Conservation (phyloP, 139 green algal genomes). For the Haematococcus sp. region DNA sequence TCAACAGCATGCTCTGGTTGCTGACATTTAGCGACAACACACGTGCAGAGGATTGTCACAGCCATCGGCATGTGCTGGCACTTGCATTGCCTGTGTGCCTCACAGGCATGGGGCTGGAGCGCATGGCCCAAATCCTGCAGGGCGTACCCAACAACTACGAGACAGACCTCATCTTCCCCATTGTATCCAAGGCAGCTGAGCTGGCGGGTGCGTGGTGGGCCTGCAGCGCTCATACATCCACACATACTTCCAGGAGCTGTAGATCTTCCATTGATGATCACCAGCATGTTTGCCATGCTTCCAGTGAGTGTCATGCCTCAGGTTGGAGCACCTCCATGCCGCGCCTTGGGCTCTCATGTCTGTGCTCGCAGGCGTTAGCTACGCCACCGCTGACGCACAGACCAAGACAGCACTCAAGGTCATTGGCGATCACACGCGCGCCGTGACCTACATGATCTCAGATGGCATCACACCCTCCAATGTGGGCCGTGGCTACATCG, state of each 20-base stretch:
- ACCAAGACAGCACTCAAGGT: conserved; percentile 74
- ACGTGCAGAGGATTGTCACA: too few relatives aligned
- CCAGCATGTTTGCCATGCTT: too few relatives aligned
- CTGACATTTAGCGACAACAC: too few relatives aligned
- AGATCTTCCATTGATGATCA: too few relatives aligned
- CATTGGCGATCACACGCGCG: conserved; percentile 82
- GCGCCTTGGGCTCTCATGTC: too few relatives aligned
- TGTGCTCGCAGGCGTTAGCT: conserved; percentile 51
- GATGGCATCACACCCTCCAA: conserved; percentile 88
- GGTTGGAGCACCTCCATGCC: too few relatives aligned
- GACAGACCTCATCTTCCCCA: conserved; percentile 91
- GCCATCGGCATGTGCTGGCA: too few relatives aligned
- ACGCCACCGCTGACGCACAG: conserved; percentile 40
- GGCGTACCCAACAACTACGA: conserved; percentile 92
- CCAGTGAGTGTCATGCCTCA: too few relatives aligned
- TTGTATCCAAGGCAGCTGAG: conserved; percentile 71
- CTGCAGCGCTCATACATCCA: too few relatives aligned
- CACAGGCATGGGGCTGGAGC: conserved; percentile 91
- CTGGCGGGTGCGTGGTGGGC: conserved; percentile 37
- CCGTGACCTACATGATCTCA: conserved; percentile 82
- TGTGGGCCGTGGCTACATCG: conserved; percentile 86
- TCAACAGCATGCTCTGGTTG: too few relatives aligned
- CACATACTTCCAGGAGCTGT: too few relatives aligned
- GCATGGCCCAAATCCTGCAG: conserved; percentile 94
- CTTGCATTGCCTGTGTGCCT: too few relatives aligned